Evolutionary conservation across 441 rosid genomes (phyloP), one percentile per base, ranked within the genome.

Genomic region (Mallotus repandus): DNA sequence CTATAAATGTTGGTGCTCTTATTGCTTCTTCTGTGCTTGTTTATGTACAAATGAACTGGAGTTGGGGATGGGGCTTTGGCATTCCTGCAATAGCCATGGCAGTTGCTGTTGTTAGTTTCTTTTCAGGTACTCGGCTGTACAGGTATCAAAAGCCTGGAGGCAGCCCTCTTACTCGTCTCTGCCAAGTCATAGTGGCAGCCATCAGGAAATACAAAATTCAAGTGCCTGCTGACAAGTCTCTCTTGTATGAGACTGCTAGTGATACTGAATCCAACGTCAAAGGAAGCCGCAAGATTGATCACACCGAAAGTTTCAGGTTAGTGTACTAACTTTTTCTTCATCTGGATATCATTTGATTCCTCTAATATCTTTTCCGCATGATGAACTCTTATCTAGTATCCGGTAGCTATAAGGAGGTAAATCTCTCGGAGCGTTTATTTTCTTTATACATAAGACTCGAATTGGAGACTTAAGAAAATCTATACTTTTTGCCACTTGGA

Each of bases 51-150:
- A 84, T 85, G 85, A 89, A 91, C 63, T 94, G 90, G 16, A 91
- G 97, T 43, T 92, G 99, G 99, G 96, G 94, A 32, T 92, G 96
- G 99, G 99, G 99, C 3, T 92, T 94, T 59, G 97, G 99, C 35
- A 78, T 95, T 70, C 97, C 99, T 4, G 91, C 99, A 0, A 92
- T 82, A 14, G 95, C 98, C 0, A 91, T 95, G 97, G 89, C 87
- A 54, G 70, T 92, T 83, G 98, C 99, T n/a, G 87, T 95, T 68
- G 78, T 75, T 43, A 88, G 83, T 72, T 95, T 95, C 88, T 91
- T 92, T 64, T 76, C 89, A 0, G 99, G 98, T 9, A 95, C 87
- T 63, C 81, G 73, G 32, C 70, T 82, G 73, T 95, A 89, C 66
- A 68, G 98, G 65, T 66, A 86, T 63, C 98, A 95, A 72, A 90